Percentiles rank a stretch among this genome's conserved stretches.
phyloP scores from a whole-genome alignment of 1,284 basidiomycete genomes.

The Peniophora sp. region DNA sequence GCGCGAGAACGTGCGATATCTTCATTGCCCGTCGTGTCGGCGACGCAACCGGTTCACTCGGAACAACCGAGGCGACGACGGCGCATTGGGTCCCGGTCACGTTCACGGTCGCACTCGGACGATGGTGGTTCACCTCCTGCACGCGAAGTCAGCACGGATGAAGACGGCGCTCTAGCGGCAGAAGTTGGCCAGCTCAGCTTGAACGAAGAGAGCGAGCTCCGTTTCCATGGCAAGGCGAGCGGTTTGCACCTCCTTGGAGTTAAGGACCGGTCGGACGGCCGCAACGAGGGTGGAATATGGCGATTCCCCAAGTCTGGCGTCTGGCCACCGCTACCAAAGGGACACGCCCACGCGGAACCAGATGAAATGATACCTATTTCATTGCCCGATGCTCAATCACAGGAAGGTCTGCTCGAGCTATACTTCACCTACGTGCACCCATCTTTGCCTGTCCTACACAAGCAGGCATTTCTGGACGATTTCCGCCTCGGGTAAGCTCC shows the following conservation, averaged over 20 bases:
- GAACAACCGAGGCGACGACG: not conserved
- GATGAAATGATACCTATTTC: constrained; percentile 30
- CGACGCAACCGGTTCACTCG: constrained; percentile 4
- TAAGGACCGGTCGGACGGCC: constrained; percentile 49
- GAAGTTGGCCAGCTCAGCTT: constrained; percentile 78
- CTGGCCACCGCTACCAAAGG: constrained; percentile 60
- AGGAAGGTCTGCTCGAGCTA: constrained; percentile 63
- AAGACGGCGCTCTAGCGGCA: constrained; percentile 52
- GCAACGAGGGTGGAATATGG: constrained; percentile 79
- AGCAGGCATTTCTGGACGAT: constrained; percentile 57
- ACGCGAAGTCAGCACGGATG: constrained; percentile 23
- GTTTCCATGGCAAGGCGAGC: constrained; percentile 75
- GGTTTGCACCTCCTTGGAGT: constrained; percentile 70
- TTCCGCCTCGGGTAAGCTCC: constrained; percentile 32
- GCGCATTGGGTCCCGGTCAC: constrained; percentile 9
- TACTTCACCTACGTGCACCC: constrained; percentile 80
- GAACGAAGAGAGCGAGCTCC: constrained; percentile 76
- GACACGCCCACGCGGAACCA: constrained; percentile 22
- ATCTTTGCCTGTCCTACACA: constrained; percentile 66
- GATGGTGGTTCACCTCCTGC: constrained; percentile 6
- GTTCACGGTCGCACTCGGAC: constrained; percentile 1
- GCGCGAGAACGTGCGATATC: constrained; percentile 2
- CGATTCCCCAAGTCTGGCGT: constrained; percentile 76
- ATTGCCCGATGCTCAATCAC: constrained; percentile 48
- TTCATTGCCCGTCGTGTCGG: constrained; percentile 14